phyloP scores from a whole-genome alignment of 2,329 filamentous ascomycete species.

The Microdochium bolleyi region DNA sequence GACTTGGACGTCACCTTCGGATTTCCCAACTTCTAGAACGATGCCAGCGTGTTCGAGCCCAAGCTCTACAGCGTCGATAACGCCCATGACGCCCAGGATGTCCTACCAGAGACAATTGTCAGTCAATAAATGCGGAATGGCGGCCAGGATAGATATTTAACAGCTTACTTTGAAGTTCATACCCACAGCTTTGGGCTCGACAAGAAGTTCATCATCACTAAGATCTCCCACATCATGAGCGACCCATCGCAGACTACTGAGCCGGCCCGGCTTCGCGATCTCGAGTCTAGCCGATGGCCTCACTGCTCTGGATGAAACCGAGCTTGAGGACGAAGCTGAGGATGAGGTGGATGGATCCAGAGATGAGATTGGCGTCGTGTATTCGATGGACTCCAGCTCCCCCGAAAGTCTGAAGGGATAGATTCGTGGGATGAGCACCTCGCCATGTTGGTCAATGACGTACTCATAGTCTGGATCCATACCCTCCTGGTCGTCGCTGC shows the following conservation, averaged over 20 bases:
- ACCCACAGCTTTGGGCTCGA: slow-evolving; percentile 5
- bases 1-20: neutral
- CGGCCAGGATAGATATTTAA: no score
- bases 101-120: neutral
- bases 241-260: slow-evolving; percentile 10
- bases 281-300: slow-evolving; percentile 1
- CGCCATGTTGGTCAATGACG: neutral
- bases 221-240: slow-evolving; percentile 6
- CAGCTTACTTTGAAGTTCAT: slow-evolving; percentile 10
- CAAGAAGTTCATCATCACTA: slow-evolving; percentile 3
- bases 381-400: neutral
- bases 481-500: slow-evolving; percentile 1
- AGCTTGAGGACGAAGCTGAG: no score
- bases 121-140: neutral
- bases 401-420: slow-evolving; percentile 3
- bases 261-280: slow-evolving; percentile 9
- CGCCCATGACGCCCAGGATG: neutral
- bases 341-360: no score
- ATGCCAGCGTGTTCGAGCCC: neutral
- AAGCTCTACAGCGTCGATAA: neutral
- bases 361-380: no score
- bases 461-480: slow-evolving; percentile 6
- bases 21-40: neutral
- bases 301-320: no score
- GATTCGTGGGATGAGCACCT: slow-evolving; percentile 5